Percentiles rank a stretch among this genome's conserved stretches.
Conservation (phyloP, 23 red algal species). For the Chondrus crispus region DNA sequence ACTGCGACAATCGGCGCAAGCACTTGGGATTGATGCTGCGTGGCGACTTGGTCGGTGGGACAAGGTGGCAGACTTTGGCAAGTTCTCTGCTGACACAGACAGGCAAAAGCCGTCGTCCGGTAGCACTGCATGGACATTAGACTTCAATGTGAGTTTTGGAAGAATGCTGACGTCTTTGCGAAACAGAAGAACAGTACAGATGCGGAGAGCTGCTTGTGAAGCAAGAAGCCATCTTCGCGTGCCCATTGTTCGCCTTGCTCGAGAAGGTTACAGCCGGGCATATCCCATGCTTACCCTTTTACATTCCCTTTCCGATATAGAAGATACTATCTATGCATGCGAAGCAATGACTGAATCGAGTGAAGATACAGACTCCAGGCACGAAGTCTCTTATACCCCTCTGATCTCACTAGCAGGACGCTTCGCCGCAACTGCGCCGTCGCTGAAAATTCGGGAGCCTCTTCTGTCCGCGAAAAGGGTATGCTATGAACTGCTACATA, state of each 20-base stretch:
- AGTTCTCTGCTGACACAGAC: not conserved
- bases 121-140: not conserved
- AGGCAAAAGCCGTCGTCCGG: not conserved
- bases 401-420: constrained; percentile 12
- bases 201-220: not conserved
- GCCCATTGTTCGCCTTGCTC: constrained; percentile 25
- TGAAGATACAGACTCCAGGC: not conserved
- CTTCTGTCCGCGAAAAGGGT: constrained; percentile 57
- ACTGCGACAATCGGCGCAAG: constrained; percentile 31
- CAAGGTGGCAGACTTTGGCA: constrained; percentile 23
- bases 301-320: constrained; percentile 57
- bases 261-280: constrained; percentile 60
- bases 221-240: constrained; percentile 19
- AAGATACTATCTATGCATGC: constrained; percentile 3
- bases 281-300: constrained; percentile 63
- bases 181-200: not conserved
- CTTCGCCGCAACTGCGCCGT: not conserved
- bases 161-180: constrained; percentile 36
- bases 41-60: constrained; percentile 88
- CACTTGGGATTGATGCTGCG: constrained; percentile 76
- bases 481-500: constrained; percentile 19
- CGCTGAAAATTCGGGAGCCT: constrained; percentile 59
- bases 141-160: constrained; percentile 23
- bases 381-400: not conserved
- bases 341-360: not conserved